Conservation (phyloP, 768 basidiomycete genomes). For the Leccinellum rugosiceps region DNA sequence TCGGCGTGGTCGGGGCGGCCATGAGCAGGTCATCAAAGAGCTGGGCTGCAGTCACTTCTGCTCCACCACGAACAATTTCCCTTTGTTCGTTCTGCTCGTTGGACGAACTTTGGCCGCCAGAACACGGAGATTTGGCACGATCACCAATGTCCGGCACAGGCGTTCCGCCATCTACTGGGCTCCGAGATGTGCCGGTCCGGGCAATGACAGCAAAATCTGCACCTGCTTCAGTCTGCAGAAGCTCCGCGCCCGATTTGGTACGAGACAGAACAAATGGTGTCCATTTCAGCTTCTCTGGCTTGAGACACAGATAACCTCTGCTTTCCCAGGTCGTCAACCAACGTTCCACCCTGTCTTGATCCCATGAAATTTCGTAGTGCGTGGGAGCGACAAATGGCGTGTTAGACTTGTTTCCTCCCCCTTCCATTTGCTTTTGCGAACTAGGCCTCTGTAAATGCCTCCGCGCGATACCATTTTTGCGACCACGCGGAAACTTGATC, state of each 20-base stretch:
- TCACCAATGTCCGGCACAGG: slow-evolving; percentile 18
- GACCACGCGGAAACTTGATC: slow-evolving; percentile 68
- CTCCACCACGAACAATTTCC: neutral
- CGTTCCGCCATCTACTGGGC: slow-evolving; percentile 22
- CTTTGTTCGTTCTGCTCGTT: slow-evolving; percentile 17
- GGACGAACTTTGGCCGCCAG: slow-evolving; percentile 7
- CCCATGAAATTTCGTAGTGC: slow-evolving; percentile 75
- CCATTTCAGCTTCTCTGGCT: slow-evolving; percentile 89
- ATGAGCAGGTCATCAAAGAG: slow-evolving; percentile 32
- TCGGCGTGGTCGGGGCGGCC: slow-evolving; percentile 20
- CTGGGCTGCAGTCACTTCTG: slow-evolving; percentile 25
- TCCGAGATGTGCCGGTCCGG: slow-evolving; percentile 12
- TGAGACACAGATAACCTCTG: slow-evolving; percentile 75
- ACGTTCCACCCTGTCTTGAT: slow-evolving; percentile 58
- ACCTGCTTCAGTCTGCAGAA: slow-evolving; percentile 20
- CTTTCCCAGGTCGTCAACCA: slow-evolving; percentile 68
- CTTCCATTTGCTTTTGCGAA: slow-evolving; percentile 43
- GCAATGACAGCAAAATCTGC: slow-evolving; percentile 11
- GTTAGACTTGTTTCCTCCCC: slow-evolving; percentile 37
- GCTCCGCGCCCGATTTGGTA: slow-evolving; percentile 29
- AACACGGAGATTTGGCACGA: slow-evolving; percentile 16
- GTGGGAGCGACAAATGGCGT: slow-evolving; percentile 60
- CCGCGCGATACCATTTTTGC: slow-evolving; percentile 62
- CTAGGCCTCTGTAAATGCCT: slow-evolving; percentile 54
- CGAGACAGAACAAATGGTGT: slow-evolving; percentile 82